phyloP scores from a whole-genome alignment of 2,329 filamentous ascomycete species.

The Sporothrix mexicana region DNA sequence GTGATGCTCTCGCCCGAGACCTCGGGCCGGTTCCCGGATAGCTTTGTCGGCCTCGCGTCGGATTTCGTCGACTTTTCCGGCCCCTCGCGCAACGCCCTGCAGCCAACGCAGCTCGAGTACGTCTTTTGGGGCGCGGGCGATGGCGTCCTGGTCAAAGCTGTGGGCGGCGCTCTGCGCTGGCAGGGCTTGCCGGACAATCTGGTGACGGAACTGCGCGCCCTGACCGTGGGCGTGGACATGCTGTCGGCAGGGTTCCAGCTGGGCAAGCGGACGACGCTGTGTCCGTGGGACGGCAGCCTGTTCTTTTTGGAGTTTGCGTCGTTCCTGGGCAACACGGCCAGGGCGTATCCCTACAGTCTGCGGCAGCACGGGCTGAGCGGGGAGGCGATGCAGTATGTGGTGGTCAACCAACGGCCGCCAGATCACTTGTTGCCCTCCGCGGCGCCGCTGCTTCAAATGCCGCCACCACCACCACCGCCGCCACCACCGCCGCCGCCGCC shows the following conservation, averaged over 20 bases:
- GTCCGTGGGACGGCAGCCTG: conserved; percentile 27
- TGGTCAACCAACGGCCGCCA: conserved; percentile 20
- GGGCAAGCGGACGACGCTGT: conserved; percentile 26
- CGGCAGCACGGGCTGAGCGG: conserved; percentile 14
- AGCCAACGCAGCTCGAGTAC: conserved; percentile 22
- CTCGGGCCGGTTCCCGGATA: conserved; percentile 24
- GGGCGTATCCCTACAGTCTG: conserved; percentile 28
- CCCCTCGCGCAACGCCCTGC: conserved; percentile 5
- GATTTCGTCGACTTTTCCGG: conserved; percentile 27
- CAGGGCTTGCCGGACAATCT: conserved; percentile 16
- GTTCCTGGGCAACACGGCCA: conserved; percentile 28
- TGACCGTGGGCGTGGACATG: conserved; percentile 30
- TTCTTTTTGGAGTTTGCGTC: conserved; percentile 30
- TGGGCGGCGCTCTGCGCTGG: conserved; percentile 25
- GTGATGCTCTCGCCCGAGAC: conserved; percentile 29
- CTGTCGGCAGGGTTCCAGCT: conserved; percentile 30
- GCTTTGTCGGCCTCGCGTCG: conserved; percentile 12
- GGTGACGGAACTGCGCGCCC: conserved; percentile 19
- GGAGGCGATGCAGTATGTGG: conserved; percentile 28
- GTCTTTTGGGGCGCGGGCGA: conserved; percentile 28
- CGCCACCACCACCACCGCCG: not conserved
- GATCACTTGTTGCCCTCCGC: not conserved
- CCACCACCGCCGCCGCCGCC: conserved; percentile 12
- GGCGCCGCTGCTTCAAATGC: not conserved
- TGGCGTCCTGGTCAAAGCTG: conserved; percentile 23